Percentiles rank a stretch among this genome's conserved stretches.
These are phyloP conservation scores for Cyberlindnera lachancei DNA, from an alignment of 805 yeast species.

Conservation along the genomic window DNA sequence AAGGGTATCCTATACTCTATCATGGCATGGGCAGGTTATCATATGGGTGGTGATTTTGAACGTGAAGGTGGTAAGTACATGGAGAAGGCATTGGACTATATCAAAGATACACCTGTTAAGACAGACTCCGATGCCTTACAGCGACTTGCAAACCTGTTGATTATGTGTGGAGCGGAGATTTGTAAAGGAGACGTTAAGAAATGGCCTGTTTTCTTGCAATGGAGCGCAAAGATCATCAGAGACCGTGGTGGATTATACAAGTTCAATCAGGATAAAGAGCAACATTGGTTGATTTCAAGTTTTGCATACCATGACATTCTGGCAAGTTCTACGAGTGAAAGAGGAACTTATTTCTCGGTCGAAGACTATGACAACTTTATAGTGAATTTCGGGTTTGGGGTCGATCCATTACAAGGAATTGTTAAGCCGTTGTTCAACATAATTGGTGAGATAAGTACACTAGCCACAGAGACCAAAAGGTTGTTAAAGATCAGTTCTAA, in stretches of 20 bases:
- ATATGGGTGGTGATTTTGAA: slow-evolving; percentile 29
- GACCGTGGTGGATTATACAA: slow-evolving; percentile 53
- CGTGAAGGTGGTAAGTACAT: slow-evolving; percentile 43
- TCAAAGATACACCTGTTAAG: slow-evolving; percentile 26
- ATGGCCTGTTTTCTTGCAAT: slow-evolving; percentile 61
- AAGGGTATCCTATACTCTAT: slow-evolving; percentile 42
- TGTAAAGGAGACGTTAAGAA: slow-evolving; percentile 74
- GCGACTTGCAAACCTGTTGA: slow-evolving; percentile 57
- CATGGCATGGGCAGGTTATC: slow-evolving; percentile 49
- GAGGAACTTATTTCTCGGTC: slow-evolving; percentile 60
- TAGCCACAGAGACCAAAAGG: slow-evolving; percentile 46
- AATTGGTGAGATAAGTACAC: slow-evolving; percentile 59
- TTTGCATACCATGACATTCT: slow-evolving; percentile 77
- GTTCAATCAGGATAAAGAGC: slow-evolving; percentile 45
- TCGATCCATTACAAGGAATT: slow-evolving; percentile 69
- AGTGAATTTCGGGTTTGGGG: slow-evolving; percentile 29
- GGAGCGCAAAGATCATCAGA: slow-evolving; percentile 58
- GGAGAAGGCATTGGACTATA: slow-evolving; percentile 37
- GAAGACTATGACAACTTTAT: slow-evolving; percentile 43
- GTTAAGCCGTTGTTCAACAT: slow-evolving; percentile 60
- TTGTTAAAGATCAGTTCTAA: slow-evolving; percentile 23
- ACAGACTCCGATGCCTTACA: slow-evolving; percentile 21
- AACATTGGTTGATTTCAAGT: slow-evolving; percentile 67
- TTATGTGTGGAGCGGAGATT: slow-evolving; percentile 73
- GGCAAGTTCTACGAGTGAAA: slow-evolving; percentile 49